A percentile compares a stretch with the other conserved stretches of the same genome.
phyloP scores from a whole-genome alignment of 140 eudicot species.

The Ambrosia hybrid region DNA sequence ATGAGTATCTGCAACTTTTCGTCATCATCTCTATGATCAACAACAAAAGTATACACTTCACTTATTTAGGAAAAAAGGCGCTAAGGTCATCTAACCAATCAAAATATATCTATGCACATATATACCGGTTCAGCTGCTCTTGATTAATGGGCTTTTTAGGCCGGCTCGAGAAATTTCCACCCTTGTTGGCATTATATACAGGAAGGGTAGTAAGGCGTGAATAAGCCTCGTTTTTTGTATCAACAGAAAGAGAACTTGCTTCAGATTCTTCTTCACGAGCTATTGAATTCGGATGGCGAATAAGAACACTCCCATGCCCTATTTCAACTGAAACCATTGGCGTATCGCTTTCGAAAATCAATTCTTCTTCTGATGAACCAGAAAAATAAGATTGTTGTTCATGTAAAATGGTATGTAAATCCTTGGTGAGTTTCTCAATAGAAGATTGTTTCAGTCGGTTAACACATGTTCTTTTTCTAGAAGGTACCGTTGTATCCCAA shows the following conservation, averaged over 20 bases:
- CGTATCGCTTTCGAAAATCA: slow-evolving; percentile 76
- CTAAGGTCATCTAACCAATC: neutral
- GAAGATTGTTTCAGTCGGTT: slow-evolving; percentile 78
- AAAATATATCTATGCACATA: neutral
- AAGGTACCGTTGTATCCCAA: slow-evolving; percentile 89
- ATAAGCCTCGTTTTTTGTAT: slow-evolving; percentile 76
- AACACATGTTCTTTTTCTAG: slow-evolving; percentile 86
- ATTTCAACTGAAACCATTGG: slow-evolving; percentile 99
- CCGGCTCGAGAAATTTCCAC: slow-evolving; percentile 42
- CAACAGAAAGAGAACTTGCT: slow-evolving; percentile 95
- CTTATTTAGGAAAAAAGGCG: slow-evolving; percentile 3
- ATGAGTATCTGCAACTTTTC: slow-evolving; percentile 61
- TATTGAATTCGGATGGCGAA: slow-evolving; percentile 81
- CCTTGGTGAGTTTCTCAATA: slow-evolving; percentile 89
- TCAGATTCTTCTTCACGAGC: slow-evolving; percentile 94
- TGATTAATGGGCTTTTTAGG: slow-evolving; percentile 55
- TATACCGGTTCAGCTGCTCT: slow-evolving; percentile 58
- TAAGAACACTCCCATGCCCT: slow-evolving; percentile 98
- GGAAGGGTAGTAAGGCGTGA: slow-evolving; percentile 51
- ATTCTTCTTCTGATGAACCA: slow-evolving; percentile 84
- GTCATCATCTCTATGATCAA: slow-evolving; percentile 64
- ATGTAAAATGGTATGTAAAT: slow-evolving; percentile 77
- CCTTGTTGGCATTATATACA: slow-evolving; percentile 50
- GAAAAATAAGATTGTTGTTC: slow-evolving; percentile 72
- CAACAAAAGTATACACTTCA: slow-evolving; percentile 7